A percentile compares a stretch with the other conserved stretches of the same genome.
These are phyloP conservation scores for Aspergillus ibericus DNA, from an alignment of 2,329 filamentous ascomycete species.

Conservation along the genomic window DNA sequence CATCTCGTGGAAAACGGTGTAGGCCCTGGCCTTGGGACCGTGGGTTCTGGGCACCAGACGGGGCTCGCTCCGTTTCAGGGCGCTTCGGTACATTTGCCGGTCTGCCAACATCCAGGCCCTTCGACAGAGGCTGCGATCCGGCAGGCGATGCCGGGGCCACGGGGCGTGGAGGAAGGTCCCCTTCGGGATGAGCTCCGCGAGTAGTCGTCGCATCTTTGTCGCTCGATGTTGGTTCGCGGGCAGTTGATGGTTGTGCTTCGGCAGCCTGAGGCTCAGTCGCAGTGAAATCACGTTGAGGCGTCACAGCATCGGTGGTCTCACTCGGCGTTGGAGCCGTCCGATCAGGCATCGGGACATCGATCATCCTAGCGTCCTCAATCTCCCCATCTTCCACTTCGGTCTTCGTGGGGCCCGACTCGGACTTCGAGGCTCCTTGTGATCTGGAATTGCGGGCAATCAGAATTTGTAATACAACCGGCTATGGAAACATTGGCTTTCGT, in stretches of 20 bases:
- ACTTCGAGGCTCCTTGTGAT: conserved; percentile 25
- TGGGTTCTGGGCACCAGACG: conserved; percentile 24
- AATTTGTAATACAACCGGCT: conserved; percentile 2
- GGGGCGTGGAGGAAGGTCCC: conserved; percentile 15
- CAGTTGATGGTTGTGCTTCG: conserved; percentile 5
- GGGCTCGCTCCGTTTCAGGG: conserved; percentile 38
- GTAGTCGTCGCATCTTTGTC: conserved; percentile 13
- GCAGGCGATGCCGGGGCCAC: conserved; percentile 20
- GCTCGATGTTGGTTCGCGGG: conserved; percentile 10
- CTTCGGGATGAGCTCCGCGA: conserved; percentile 14
- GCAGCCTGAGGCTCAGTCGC: conserved; percentile 9
- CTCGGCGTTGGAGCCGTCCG: conserved; percentile 14
- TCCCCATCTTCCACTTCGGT: conserved; percentile 48
- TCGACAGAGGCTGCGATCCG: conserved; percentile 27
- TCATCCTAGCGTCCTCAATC: conserved; percentile 48
- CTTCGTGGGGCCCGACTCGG: conserved; percentile 26
- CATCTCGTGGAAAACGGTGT: conserved; percentile 38
- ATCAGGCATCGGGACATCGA: conserved; percentile 28
- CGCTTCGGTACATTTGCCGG: conserved; percentile 38
- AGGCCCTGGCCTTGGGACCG: conserved; percentile 40
- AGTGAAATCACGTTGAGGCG: conserved; percentile 14
- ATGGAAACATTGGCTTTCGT: background rate
- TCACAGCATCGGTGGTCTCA: conserved; percentile 15
- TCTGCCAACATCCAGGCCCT: conserved; percentile 30
- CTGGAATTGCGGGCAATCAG: conserved; percentile 29